Evolutionary conservation across 2,329 filamentous ascomycete species (phyloP), one percentile per base, ranked within the genome.

Genomic region (Gremmenia infestans): DNA sequence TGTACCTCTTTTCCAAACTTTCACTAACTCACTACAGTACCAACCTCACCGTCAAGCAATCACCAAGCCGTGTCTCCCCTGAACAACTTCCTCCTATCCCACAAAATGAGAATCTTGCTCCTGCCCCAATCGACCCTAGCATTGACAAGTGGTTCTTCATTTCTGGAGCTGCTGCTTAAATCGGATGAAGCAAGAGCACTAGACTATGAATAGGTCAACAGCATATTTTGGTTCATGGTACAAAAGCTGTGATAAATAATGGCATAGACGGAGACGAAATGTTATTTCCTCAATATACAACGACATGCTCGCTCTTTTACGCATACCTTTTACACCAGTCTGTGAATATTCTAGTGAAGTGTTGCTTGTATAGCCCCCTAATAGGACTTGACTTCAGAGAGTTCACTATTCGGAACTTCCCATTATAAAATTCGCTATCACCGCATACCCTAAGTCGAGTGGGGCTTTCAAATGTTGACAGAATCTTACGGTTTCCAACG

Each of bases 111-210:
- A 87, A 95, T 70, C 80, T 95, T 57, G 73, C 82, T 54, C 85
- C 94, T 59, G 93, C 87, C 64, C 92, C 93, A 71, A 96, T 99
- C 68, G 94, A 99, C 73, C 83, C 85, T 73, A 95, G 87, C 76
- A 96, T 97, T 72, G 94, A 99, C 85, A 99, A 99, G 86, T 99
- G 94, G 94, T 99, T 99, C 88, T 99, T 97, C 86, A 99, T 99
- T 78, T 96, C 91, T 74, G 94, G 94, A 76, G 94, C 94, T 72
- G 90, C 91, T 68, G 81, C 87, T 68, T 93, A 89, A 78, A 52
- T 50, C 15, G 22, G 14, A n/a, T n/a, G 7, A n/a, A 9, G 12
- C 11, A 42, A 43, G 25, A n/a, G 40, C 15, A 25, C 9, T 22
- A 7, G 48, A 48, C 11, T 32, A 48, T 53, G 23, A 53, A 39